Base-by-base conservation (phyloP, 768 basidiomycete genomes). In the Sistotremastrum suecicum region DNA sequence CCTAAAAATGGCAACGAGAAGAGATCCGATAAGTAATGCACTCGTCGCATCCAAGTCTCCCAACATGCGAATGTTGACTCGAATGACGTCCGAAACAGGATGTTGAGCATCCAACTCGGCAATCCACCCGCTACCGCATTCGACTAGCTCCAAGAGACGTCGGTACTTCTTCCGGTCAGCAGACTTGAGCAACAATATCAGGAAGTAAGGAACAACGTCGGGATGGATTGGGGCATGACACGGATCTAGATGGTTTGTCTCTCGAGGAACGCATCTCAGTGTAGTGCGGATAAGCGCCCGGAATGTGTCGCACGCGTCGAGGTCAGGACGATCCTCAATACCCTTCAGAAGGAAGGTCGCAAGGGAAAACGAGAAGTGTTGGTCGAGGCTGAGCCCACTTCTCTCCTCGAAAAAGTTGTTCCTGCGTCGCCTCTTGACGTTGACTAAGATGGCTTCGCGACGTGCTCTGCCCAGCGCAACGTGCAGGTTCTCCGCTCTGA, bases 321-420 rank as follows among this genome's bases (percentile, higher is more conserved):
- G 69, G 3, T 69, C 66, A 2, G 76, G 69, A 52, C 80, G 78
- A 29, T 89, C 76, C 46, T 20, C 20, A 20, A 90, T 63, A 37
- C 88, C 89, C 57, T 91, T 90, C 72, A 90, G 86, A 41, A 94
- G 75, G 51, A 88, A 72, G 0, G 85, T 69, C 1, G 87, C 79
- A 12, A 95, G 62, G 8, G 83, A 79, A 61, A 92, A 87, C 5
- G 85, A 84, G 62, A 89, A 83, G 58, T 69, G 81, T 28, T 64
- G 61, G 35, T 83, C 80, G 63, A 91, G 92, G 0, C 83, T 84
- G 30, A 94, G 63, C 36, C 76, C 75, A 10, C 86, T 65, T 38
- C 81, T 61, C 35, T 75, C 70, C 51, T 92, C 89, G 32, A 94
- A 66, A 63, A 91, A 94, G 0, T 83, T 84, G 30, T 92, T 63